A percentile compares a stretch with the other conserved stretches of the same genome.
Conservation (phyloP, 345 rosid genomes). For the Trapa bicornis region DNA sequence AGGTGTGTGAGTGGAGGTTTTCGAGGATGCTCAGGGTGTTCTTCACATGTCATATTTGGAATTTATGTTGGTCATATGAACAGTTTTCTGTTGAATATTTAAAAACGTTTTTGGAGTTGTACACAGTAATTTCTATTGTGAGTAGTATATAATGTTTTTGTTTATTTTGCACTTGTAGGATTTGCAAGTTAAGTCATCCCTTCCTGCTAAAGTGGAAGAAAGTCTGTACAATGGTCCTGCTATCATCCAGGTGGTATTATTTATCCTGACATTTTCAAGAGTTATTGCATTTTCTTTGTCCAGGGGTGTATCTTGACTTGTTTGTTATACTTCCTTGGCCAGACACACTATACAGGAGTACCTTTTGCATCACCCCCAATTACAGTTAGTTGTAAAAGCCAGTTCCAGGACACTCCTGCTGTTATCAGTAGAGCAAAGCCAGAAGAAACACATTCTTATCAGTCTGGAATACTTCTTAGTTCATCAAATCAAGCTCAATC, state of each 20-base stretch:
- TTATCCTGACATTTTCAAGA: neutral
- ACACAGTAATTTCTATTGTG: neutral
- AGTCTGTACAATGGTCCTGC: constrained; percentile 26
- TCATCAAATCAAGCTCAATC: neutral
- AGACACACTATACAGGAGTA: neutral
- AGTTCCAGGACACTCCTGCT: constrained; percentile 4
- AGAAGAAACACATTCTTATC: neutral
- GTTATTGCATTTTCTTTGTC: neutral
- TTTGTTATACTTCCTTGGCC: neutral
- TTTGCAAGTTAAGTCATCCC: constrained; percentile 30
- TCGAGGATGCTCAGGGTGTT: neutral
- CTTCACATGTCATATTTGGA: neutral
- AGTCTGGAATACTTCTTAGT: neutral
- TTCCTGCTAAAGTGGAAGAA: constrained; percentile 15
- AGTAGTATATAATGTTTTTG: neutral
- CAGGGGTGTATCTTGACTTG: neutral
- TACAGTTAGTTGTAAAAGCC: neutral
- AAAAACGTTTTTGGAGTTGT: neutral
- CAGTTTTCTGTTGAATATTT: neutral
- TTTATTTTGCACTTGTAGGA: constrained; percentile 16
- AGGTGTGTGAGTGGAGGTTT: neutral
- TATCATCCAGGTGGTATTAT: constrained; percentile 23
- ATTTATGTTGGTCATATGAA: neutral
- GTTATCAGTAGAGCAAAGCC: neutral
- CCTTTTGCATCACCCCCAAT: constrained; percentile 1